These are phyloP conservation scores for Backusella tarrabulga DNA, from an alignment of 192 early-diverging fungal species.

Conservation along the genomic window DNA sequence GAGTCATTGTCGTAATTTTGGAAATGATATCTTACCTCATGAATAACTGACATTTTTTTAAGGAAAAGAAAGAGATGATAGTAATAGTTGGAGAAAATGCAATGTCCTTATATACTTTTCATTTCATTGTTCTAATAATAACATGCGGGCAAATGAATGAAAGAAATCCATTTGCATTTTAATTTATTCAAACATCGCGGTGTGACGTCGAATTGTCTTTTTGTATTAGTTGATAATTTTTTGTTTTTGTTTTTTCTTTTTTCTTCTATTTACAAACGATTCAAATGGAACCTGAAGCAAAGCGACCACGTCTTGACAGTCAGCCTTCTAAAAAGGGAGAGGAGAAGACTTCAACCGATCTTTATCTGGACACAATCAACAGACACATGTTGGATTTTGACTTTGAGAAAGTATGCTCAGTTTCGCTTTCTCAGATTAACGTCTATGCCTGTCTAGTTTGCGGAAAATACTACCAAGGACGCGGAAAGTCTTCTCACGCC, in stretches of 20 bases:
- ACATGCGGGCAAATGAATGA: neutral
- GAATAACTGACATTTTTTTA: neutral
- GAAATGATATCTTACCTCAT: neutral
- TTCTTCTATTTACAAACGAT: neutral
- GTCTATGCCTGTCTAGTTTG: conserved; percentile 97
- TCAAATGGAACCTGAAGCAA: conserved; percentile 16
- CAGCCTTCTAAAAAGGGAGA: neutral
- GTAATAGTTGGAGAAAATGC: neutral
- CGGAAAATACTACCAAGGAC: conserved; percentile 94
- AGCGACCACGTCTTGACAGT: conserved; percentile 11
- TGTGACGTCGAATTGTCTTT: neutral
- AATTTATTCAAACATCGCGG: neutral
- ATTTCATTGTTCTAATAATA: neutral
- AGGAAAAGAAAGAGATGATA: neutral
- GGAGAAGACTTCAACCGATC: conserved; percentile 37
- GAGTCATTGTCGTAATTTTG: neutral
- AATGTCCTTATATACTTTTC: neutral
- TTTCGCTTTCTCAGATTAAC: conserved; percentile 90
- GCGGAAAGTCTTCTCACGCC: conserved; percentile 87
- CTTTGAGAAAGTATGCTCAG: conserved; percentile 96
- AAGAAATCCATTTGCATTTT: neutral
- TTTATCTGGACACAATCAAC: conserved; percentile 86
- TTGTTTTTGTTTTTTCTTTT: neutral
- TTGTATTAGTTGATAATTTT: neutral
- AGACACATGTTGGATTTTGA: conserved; percentile 93